Evolutionary conservation across 805 yeast species (phyloP).

Genomic region (Yarrowia sp.): DNA sequence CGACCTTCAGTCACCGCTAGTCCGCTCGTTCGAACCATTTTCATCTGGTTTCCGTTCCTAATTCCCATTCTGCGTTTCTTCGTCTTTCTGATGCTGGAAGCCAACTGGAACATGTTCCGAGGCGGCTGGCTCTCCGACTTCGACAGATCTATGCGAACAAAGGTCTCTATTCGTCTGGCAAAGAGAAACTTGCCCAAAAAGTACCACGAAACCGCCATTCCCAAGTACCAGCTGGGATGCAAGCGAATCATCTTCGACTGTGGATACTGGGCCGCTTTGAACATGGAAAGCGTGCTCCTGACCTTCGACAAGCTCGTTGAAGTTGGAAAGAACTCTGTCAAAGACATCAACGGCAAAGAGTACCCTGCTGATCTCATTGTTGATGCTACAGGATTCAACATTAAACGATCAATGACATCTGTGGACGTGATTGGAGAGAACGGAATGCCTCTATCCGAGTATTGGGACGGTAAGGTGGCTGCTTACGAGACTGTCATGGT

Average conservation of each 20-base stretch:
- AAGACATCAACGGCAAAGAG: constrained; percentile 39
- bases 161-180: neutral
- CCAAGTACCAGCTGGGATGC: constrained; percentile 42
- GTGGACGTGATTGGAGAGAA: constrained; percentile 35
- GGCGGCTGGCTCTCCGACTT: constrained; percentile 25
- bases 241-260: constrained; percentile 41
- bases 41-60: constrained; percentile 21
- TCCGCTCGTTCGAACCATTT: constrained; percentile 8
- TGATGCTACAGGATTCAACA: constrained; percentile 43
- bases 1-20: constrained; percentile 20
- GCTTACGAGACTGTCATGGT: constrained; percentile 42
- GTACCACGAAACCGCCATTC: constrained; percentile 31
- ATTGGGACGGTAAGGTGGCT: constrained; percentile 32
- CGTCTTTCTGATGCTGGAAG: constrained; percentile 38
- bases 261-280: constrained; percentile 40
- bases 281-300: constrained; percentile 39
- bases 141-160: constrained; percentile 5
- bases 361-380: constrained; percentile 43
- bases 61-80: constrained; percentile 37
- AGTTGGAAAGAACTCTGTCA: constrained; percentile 40
- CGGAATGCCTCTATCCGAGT: constrained; percentile 33
- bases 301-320: constrained; percentile 39
- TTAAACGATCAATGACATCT: constrained; percentile 31
- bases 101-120: constrained; percentile 39
- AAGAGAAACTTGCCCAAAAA: constrained; percentile 7